Evolutionary conservation across 495 filamentous ascomycete genomes (phyloP).

Genomic region (Aspergillus cavernicola): DNA sequence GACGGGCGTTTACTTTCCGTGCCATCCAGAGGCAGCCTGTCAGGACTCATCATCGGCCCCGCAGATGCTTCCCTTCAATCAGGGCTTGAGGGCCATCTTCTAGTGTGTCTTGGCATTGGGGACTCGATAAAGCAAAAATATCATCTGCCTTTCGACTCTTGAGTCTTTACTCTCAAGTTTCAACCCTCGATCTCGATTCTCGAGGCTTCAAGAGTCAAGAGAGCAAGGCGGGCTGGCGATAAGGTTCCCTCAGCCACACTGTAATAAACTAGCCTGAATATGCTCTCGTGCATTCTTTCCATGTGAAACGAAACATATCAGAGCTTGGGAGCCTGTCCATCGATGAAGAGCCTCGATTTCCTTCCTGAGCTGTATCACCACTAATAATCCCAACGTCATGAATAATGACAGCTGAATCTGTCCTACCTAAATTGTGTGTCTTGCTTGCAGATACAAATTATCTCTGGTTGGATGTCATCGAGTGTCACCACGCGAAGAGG

Average conservation of each 20-base stretch:
- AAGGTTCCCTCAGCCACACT: conserved; percentile 14
- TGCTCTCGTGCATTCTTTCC: conserved; percentile 19
- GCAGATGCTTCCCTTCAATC: conserved; percentile 17
- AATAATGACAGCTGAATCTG: conserved; percentile 1
- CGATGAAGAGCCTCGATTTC: background rate
- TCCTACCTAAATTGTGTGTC: background rate
- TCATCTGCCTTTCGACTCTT: background rate
- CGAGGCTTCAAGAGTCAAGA: too few relatives aligned
- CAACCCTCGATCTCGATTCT: background rate
- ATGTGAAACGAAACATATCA: conserved; percentile 16
- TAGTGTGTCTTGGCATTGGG: conserved; percentile 19
- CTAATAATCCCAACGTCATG: background rate
- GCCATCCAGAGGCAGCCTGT: conserved; percentile 12
- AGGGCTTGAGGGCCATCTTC: conserved; percentile 9
- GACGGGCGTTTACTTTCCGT: conserved; percentile 15
- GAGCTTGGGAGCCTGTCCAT: background rate
- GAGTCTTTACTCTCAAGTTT: background rate
- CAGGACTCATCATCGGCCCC: conserved; percentile 15
- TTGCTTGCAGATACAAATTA: background rate
- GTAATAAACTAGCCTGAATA: conserved; percentile 9
- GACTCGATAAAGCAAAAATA: conserved; percentile 14
- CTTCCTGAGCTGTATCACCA: background rate
- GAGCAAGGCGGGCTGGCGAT: conserved; percentile 6
- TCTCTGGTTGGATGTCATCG: conserved; percentile 1
- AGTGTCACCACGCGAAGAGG: background rate